Evolutionary conservation across 768 basidiomycete species (phyloP), one percentile per base, ranked within the genome.

Genomic region (Trametes meyenii): DNA sequence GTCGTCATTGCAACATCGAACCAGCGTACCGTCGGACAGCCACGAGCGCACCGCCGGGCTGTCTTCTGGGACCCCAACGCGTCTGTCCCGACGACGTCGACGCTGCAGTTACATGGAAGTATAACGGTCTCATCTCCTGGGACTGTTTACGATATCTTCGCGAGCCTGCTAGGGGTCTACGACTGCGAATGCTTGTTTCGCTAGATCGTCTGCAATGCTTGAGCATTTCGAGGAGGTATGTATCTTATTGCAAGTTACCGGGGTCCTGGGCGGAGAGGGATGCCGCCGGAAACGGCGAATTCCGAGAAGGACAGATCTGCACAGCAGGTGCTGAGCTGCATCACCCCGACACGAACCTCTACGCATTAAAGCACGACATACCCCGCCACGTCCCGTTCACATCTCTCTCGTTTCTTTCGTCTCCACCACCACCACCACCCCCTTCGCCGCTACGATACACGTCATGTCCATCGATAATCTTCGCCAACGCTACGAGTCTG

Each of bases 401-500:
- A 26, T 51, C 44, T 24, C 43, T 48, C 55, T 39, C 54, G 48
- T 44, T 39, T 24, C 52, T 44, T 44, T 45, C 24, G 26, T 51
- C 12, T 23, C 36, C 38, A 21, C 46, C 39, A 23, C 45, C 42
- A 56, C 38, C 64, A 33, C 45, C 51, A 14, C 38, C 45, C 52
- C 29, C 44, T 51, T 38, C 40, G 50, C 21, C 40, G 19, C 38
- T 54, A 53, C 55, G 23, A 45, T 44, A 53, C 69, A 69, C 73
- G 76, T 67, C 75, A 87, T 89, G 85, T 74, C 85, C 64, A 75
- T 79, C 74, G 83, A 86, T 71, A 68, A 76, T 61, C 81, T 85
- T 69, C 83, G 79, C 65, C 68, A 81, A 60, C 84, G 82, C 65
- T 98, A 92, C 77, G 79, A 88, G 64, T 79, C 83, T 50, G 94